Percentiles rank a stretch among this genome's conserved stretches.
These are phyloP conservation scores for Termitomyces sp. DNA, from an alignment of 768 basidiomycete genomes.

Conservation along the genomic window DNA sequence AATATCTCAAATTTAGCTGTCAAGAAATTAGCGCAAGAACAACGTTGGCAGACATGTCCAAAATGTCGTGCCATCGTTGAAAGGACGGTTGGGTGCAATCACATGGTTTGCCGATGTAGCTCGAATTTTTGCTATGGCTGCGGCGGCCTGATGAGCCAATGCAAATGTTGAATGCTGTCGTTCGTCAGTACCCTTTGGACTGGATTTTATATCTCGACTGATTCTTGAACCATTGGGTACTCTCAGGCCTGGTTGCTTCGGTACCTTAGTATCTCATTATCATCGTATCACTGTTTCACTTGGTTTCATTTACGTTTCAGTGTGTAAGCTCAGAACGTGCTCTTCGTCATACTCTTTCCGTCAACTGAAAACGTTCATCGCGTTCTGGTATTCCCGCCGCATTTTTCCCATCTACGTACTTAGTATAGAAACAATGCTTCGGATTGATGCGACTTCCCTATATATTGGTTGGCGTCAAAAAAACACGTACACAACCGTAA, in stretches of 20 bases:
- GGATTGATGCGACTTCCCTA: background rate
- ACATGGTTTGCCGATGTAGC: slow-evolving; percentile 58
- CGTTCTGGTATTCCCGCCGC: background rate
- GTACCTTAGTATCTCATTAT: background rate
- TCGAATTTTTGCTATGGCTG: slow-evolving; percentile 64
- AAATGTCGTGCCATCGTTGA: slow-evolving; percentile 52
- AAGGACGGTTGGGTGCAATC: slow-evolving; percentile 50
- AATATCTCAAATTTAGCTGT: slow-evolving; percentile 36
- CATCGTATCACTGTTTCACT: background rate
- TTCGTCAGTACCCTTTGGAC: background rate
- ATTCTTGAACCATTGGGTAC: background rate
- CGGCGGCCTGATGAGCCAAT: slow-evolving; percentile 30
- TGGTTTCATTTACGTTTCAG: background rate
- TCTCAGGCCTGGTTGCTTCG: background rate
- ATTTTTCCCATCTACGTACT: background rate
- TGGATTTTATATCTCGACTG: background rate
- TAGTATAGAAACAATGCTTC: background rate
- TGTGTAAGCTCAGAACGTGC: background rate
- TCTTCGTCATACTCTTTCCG: background rate
- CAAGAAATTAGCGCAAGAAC: slow-evolving; percentile 33
- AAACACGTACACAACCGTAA: background rate
- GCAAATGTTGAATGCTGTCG: slow-evolving; percentile 36
- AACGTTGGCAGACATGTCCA: slow-evolving; percentile 61
- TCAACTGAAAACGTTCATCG: background rate
- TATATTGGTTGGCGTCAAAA: background rate